phyloP scores from a whole-genome alignment of 1,139 yeast species.

The Tardiomyces depauwii region DNA sequence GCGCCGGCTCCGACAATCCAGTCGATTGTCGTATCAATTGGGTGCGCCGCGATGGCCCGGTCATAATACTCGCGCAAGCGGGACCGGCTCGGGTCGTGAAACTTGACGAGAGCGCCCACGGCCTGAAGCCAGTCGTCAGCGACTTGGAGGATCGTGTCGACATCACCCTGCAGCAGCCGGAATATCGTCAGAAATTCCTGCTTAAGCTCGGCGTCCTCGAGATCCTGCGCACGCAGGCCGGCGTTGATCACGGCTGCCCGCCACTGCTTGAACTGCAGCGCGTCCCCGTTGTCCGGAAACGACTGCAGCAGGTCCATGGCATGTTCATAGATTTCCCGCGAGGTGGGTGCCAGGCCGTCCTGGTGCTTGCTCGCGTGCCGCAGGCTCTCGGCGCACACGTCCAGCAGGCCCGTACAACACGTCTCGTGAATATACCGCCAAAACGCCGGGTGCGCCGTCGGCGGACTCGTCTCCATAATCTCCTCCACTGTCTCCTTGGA shows the following conservation, averaged over 20 bases:
- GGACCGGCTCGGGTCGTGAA: conserved; percentile 44
- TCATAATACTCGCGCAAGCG: conserved; percentile 34
- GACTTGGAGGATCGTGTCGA: conserved; percentile 36
- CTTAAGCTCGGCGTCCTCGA: conserved; percentile 8
- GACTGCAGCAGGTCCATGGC: conserved; percentile 12
- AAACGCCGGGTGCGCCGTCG: conserved; percentile 45
- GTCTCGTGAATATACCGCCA: conserved; percentile 56
- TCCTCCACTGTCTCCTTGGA: conserved; percentile 10
- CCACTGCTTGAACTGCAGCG: not conserved
- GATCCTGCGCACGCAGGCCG: conserved; percentile 4
- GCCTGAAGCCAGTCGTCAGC: conserved; percentile 65
- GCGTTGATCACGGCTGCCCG: not conserved
- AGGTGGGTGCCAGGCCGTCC: conserved; percentile 8
- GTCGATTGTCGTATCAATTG: conserved; percentile 29
- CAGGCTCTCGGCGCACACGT: conserved; percentile 29
- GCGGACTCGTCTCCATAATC: conserved; percentile 28
- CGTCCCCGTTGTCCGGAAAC: conserved; percentile 4
- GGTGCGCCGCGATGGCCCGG: conserved; percentile 23
- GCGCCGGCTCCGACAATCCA: conserved; percentile 59
- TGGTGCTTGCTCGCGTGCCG: conserved; percentile 4
- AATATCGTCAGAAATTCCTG: conserved; percentile 9
- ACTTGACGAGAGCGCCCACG: conserved; percentile 48
- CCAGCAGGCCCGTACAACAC: conserved; percentile 53
- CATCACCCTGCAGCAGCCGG: conserved; percentile 36
- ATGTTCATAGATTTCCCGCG: conserved; percentile 9